Evolutionary conservation across 2,329 filamentous ascomycete genomes (phyloP).

Genomic region (Trichoderma arundinaceum): DNA sequence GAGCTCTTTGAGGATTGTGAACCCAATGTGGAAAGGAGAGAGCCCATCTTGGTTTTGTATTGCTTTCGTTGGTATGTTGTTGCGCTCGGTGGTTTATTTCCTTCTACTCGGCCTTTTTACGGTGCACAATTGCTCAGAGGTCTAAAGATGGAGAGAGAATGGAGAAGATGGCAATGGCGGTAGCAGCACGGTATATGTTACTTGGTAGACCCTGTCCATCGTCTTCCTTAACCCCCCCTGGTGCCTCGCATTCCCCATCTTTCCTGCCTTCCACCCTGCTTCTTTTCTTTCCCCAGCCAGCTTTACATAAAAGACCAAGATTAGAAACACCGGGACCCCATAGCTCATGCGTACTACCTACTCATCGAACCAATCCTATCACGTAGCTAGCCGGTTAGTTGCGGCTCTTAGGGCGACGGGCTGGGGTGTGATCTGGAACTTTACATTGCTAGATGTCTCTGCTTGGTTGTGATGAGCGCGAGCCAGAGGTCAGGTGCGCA

Average conservation of each 20-base stretch:
- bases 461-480: conserved; percentile 8
- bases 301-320: conserved; percentile 13
- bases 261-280: conserved; percentile 21
- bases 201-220: conserved; percentile 10
- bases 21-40: conserved; percentile 34
- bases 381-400: conserved; percentile 29
- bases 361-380: conserved; percentile 9
- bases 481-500: conserved; percentile 29
- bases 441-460: conserved; percentile 16
- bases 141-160: background rate
- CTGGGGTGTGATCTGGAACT: conserved; percentile 1
- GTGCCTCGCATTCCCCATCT: background rate
- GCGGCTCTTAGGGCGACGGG: conserved; percentile 13
- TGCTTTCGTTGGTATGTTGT: background rate
- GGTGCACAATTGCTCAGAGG: background rate
- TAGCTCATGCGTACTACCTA: conserved; percentile 1
- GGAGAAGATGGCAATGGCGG: conserved; percentile 4
- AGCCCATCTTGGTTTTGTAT: conserved; percentile 26
- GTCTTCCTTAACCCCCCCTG: conserved; percentile 5
- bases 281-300: conserved; percentile 7
- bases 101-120: background rate
- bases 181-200: conserved; percentile 25
- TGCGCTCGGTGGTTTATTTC: background rate
- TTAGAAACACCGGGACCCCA: conserved; percentile 23
- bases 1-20: conserved; percentile 33